phyloP scores from a whole-genome alignment of 2,329 filamentous ascomycete species.

The Exophiala aquamarina region DNA sequence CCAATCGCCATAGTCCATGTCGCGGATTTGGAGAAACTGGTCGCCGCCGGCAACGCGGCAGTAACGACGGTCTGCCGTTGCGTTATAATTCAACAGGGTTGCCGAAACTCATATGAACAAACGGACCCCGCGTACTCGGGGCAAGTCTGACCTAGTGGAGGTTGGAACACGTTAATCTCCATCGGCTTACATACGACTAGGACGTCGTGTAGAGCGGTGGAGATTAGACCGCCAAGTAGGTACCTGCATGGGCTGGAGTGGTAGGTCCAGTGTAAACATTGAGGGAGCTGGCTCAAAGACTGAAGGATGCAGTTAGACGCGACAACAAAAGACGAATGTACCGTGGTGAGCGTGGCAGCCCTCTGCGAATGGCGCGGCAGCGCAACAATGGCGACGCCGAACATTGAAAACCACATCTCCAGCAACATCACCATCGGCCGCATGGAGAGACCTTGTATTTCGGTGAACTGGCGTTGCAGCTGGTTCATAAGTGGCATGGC shows the following conservation, averaged over 20 bases:
- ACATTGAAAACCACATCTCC: conserved; percentile 51
- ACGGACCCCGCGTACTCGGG: conserved; percentile 55
- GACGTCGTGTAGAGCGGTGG: too few relatives aligned
- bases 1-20: conserved; percentile 56
- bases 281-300: conserved; percentile 56
- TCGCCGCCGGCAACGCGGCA: conserved; percentile 48
- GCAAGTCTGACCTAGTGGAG: conserved; percentile 65
- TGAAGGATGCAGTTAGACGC: conserved; percentile 74
- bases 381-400: conserved; percentile 77
- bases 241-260: conserved; percentile 75
- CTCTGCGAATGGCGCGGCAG: conserved; percentile 63
- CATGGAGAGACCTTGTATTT: conserved; percentile 1
- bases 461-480: background rate
- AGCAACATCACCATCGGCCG: conserved; percentile 4
- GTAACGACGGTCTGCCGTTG: conserved; percentile 46
- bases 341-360: conserved; percentile 71
- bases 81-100: conserved; percentile 43
- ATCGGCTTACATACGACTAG: too few relatives aligned
- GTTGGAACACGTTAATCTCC: conserved; percentile 65
- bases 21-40: conserved; percentile 43
- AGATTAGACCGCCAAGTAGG: too few relatives aligned
- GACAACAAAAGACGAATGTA: conserved; percentile 69
- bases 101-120: conserved; percentile 36
- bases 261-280: conserved; percentile 67
- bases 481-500: conserved; percentile 2